Percentiles rank a stretch among this genome's conserved stretches.
phyloP scores from a whole-genome alignment of 495 filamentous ascomycete species.

The Xanthoparmelia taractica region DNA sequence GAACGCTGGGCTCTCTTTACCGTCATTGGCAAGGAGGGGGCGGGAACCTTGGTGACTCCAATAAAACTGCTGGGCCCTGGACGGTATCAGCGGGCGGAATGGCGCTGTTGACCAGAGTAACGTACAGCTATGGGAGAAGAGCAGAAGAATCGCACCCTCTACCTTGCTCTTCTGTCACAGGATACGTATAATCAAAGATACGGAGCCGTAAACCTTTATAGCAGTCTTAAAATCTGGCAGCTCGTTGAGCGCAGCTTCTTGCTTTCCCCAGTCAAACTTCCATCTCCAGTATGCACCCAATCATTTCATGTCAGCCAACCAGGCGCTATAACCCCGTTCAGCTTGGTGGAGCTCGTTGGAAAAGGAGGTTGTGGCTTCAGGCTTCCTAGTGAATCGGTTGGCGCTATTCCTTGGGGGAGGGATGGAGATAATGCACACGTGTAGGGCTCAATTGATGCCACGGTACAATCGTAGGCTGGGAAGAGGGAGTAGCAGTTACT shows the following conservation, averaged over 20 bases:
- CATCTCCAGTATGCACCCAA: constrained; percentile 36
- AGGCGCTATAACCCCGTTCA: constrained; percentile 36
- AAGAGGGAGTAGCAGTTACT: background rate
- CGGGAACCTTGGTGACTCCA: constrained; percentile 36
- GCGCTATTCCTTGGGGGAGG: constrained; percentile 34
- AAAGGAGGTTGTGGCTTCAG: constrained; percentile 32
- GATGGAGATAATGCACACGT: constrained; percentile 35
- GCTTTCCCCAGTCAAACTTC: constrained; percentile 37
- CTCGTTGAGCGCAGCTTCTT: constrained; percentile 38
- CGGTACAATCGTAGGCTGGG: background rate
- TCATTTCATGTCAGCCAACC: constrained; percentile 34
- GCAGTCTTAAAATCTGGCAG: constrained; percentile 37
- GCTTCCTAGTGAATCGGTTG: constrained; percentile 34
- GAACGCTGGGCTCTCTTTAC: constrained; percentile 31
- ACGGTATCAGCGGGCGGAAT: background rate
- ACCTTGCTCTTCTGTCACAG: constrained; percentile 35
- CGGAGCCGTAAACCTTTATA: constrained; percentile 39
- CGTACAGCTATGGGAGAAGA: constrained; percentile 42
- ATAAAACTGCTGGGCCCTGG: constrained; percentile 35
- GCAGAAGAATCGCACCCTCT: constrained; percentile 35
- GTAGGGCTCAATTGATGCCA: constrained; percentile 30
- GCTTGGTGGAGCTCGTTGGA: constrained; percentile 37
- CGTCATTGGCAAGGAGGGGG: constrained; percentile 26
- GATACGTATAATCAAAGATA: constrained; percentile 38
- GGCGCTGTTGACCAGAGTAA: background rate